phyloP scores from a whole-genome alignment of 1,139 yeast species.

The Wickerhamiella pararugosa region DNA sequence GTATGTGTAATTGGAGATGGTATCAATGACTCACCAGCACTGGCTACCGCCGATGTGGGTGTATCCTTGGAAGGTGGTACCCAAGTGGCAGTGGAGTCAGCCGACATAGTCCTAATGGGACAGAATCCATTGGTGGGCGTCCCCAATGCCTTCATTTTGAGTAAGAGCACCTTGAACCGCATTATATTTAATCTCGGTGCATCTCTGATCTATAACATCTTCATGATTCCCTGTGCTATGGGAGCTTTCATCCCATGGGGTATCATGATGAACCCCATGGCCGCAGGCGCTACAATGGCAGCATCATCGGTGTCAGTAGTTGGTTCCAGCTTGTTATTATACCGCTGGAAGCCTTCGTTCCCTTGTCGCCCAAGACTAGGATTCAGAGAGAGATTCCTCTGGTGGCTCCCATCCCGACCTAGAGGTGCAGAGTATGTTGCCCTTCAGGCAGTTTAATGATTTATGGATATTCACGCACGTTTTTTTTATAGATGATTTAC shows the following conservation, averaged over 20 bases:
- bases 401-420: neutral
- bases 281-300: conserved; percentile 85
- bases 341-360: conserved; percentile 25
- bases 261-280: conserved; percentile 73
- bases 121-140: conserved; percentile 43
- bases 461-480: too few relatives aligned
- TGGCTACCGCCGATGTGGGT: conserved; percentile 78
- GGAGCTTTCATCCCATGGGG: conserved; percentile 73
- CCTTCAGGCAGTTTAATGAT: too few relatives aligned
- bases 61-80: conserved; percentile 87
- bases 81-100: conserved; percentile 91
- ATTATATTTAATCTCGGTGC: conserved; percentile 72
- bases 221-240: conserved; percentile 95
- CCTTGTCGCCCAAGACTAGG: conserved; percentile 14
- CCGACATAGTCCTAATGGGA: conserved; percentile 63
- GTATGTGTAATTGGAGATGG: conserved; percentile 96
- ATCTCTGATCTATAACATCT: conserved; percentile 70
- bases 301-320: conserved; percentile 83
- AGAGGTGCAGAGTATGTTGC: too few relatives aligned
- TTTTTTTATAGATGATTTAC: too few relatives aligned
- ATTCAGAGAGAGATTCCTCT: neutral
- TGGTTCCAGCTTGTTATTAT: conserved; percentile 53
- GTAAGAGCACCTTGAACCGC: conserved; percentile 52
- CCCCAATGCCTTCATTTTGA: conserved; percentile 56
- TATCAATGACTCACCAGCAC: conserved; percentile 89